phyloP scores from a whole-genome alignment of 495 filamentous ascomycete genomes.

The Copromyces sp. region DNA sequence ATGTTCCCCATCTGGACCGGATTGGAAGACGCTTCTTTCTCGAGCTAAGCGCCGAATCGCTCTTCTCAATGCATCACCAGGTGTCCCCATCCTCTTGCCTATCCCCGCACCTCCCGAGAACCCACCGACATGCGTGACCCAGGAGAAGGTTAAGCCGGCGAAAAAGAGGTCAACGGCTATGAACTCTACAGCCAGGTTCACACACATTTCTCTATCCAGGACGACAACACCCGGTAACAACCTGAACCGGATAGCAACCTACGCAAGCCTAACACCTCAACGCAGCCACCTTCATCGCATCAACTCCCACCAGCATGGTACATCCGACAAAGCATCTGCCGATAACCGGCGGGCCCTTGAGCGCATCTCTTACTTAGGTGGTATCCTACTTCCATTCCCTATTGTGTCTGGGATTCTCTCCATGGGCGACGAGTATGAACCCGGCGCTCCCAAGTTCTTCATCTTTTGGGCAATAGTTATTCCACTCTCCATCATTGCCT shows the following conservation, averaged over 20 bases:
- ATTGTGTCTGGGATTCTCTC: constrained; percentile 32
- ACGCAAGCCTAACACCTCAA: background rate
- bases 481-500: constrained; percentile 22
- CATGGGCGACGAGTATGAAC: constrained; percentile 30
- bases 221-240: background rate
- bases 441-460: constrained; percentile 24
- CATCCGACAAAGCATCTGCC: constrained; percentile 4
- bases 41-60: constrained; percentile 16
- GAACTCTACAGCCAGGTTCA: background rate
- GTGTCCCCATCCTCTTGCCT: background rate
- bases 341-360: constrained; percentile 28
- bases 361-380: constrained; percentile 34
- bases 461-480: constrained; percentile 30
- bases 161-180: background rate
- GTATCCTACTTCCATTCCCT: constrained; percentile 30
- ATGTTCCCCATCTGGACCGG: background rate
- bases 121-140: background rate
- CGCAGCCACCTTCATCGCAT: background rate
- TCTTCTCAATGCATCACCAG: constrained; percentile 7
- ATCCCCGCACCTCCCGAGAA: background rate
- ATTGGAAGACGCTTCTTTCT: constrained; percentile 21
- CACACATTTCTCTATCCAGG: background rate
- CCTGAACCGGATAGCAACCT: background rate
- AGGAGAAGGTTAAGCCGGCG: background rate
- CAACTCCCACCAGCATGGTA: background rate